Base-by-base conservation (phyloP, 176 grass and related monocot genomes). In the Triticum dicoccoides region DNA sequence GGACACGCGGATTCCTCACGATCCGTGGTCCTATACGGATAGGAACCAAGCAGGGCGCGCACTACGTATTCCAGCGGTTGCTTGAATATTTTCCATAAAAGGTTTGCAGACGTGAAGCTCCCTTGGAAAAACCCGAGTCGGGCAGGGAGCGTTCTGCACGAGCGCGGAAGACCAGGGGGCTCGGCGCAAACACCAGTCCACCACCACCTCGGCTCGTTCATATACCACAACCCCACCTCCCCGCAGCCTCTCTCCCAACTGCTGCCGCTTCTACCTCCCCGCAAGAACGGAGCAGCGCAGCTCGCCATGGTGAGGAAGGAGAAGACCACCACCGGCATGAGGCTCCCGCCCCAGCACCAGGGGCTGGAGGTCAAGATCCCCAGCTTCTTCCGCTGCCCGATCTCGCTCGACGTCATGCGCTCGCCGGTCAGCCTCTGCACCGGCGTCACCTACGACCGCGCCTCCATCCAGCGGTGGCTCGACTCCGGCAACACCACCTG, bases 391-490 rank as follows among this genome's bases (percentile, higher is more conserved):
- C 88, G 87, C 51, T 99, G 97, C 80, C 97, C 97, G 4, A 99
- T 99, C 83, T 99, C 97, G 2, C 90, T 99, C 0, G 94, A 99
- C 69, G 94, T 99, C n/a, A 99, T 99, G 97, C 86, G 90, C 14
- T 99, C 97, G 30, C 97, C 97, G 42, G 97, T 99, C 3, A 96
- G 94, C 87, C 94, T 99, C 54, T 96, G 87, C 92, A 99, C 97
- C 67, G 97, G 97, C 41, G 92, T 99, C 74, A 93, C 97, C 12
- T 99, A 99, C 85, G 97, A 99, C 87, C 94, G 97, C 25, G 73
- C 85, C 68, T 99, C 97, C 30, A 99, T 99, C 34, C 94, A 99
- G 81, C 51, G 87, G 0, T 99, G 97, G 97, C 87, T 99, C 44
- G 97, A 99, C 78, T 94, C 92, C 41, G 97, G 97, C 39, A 90